Evolutionary conservation across 257 asterid species (phyloP), one percentile per base, ranked within the genome.

Genomic region (Voacanga thouarsii): DNA sequence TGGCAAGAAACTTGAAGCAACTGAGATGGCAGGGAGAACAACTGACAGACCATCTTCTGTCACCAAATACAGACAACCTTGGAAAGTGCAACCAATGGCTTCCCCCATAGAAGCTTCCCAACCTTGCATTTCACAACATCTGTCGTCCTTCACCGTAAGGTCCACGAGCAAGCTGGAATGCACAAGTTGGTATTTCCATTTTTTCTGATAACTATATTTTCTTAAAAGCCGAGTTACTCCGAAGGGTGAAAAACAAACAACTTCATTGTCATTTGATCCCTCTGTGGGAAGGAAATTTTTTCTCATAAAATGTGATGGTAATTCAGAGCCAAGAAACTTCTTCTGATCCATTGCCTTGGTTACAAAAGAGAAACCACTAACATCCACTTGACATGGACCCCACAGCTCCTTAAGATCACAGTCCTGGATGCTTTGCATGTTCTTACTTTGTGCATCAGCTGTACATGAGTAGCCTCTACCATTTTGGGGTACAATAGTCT

Each of bases 11-110:
- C 89, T 84, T 70, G 96, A 80, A 56, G 94, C 80, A 80, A 83
- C 88, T 73, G 94, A 88, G 79, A 95, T 80, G 18, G 90, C 88
- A 49, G 99, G 99, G 77, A 95, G 94, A 89, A 93, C 97, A 75
- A 95, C 96, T 57, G 96, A 88, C 70, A 95, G 89, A 71, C 98
- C 97, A 70, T 83, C 87, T 78, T 89, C 77, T 16, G 97, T 90
- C 76, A 91, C 96, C 85, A 95, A 83, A 87, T 90, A 95, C 75
- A 93, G 75, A 83, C 82, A 90, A 23, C 98, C 98, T 60, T 85
- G 86, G 81, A 87, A 88, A 85, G 80, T 88, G 89, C 97, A 95
- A 78, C 97, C 99, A 78, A 93, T 87, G 63, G 99, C 96, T 85
- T 87, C 93, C 57, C 51, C 71, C 23, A 83, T 80, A 66, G 80